phyloP scores from a whole-genome alignment of 75 land plant species.

The Chamaecyparis obtusa region DNA sequence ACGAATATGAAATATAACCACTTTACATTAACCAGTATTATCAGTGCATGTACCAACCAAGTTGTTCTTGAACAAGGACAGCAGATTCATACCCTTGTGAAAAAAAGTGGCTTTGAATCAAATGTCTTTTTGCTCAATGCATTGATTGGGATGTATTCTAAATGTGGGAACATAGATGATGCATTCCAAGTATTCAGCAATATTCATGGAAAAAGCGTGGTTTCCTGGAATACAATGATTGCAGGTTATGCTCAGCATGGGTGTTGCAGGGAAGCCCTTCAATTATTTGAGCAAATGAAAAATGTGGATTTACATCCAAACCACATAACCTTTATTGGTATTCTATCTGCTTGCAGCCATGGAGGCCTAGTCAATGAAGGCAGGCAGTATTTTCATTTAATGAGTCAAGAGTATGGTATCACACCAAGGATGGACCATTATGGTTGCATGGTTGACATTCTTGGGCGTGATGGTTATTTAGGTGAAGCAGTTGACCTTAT shows the following conservation, averaged over 20 bases:
- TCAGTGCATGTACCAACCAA: constrained; percentile 39
- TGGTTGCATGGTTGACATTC: not conserved
- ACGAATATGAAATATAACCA: constrained; percentile 21
- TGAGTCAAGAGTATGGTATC: constrained; percentile 25
- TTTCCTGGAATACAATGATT: not conserved
- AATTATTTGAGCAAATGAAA: not conserved
- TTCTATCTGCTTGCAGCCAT: constrained; percentile 6
- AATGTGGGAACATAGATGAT: constrained; percentile 51
- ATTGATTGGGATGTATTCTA: constrained; percentile 47
- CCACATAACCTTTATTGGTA: not conserved
- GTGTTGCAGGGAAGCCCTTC: not conserved
- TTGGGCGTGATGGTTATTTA: not conserved
- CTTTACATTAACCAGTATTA: constrained; percentile 45
- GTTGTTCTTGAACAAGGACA: constrained; percentile 33
- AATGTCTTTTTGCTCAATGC: constrained; percentile 35
- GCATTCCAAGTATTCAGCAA: constrained; percentile 38
- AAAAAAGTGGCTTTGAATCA: constrained; percentile 22
- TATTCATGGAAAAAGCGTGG: not conserved
- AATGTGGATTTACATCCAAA: not conserved
- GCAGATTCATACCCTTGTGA: constrained; percentile 30
- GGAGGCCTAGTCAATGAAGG: constrained; percentile 19
- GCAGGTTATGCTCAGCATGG: not conserved
- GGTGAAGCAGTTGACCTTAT: not conserved
- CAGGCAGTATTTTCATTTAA: constrained; percentile 27
- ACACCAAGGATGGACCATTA: not conserved